Percentiles rank a stretch among this genome's conserved stretches.
Evolutionary conservation across 148 eudicot species (phyloP).

Genomic region (Cornus controversa): DNA sequence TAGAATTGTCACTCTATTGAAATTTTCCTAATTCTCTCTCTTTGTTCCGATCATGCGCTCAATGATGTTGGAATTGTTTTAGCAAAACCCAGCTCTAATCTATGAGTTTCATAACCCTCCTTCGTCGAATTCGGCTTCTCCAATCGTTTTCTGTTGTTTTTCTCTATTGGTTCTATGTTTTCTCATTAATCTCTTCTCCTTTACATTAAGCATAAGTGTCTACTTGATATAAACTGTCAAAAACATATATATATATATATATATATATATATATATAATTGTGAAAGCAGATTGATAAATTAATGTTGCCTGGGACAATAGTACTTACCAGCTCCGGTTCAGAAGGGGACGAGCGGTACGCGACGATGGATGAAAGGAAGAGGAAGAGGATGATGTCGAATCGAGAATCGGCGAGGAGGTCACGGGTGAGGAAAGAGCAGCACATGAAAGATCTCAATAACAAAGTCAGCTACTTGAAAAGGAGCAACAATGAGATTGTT

Average conservation of each 20-base stretch:
- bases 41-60: background rate
- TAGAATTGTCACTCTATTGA: background rate
- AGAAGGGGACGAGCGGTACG: slow-evolving; percentile 20
- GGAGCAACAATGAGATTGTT: slow-evolving; percentile 25
- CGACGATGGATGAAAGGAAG: slow-evolving; percentile 47
- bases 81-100: slow-evolving; percentile 7
- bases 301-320: slow-evolving; percentile 24
- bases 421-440: slow-evolving; percentile 53
- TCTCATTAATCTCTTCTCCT: slow-evolving; percentile 28
- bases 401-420: slow-evolving; percentile 60
- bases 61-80: too few relatives aligned
- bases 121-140: slow-evolving; percentile 45
- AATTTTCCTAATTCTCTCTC: background rate
- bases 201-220: background rate
- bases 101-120: slow-evolving; percentile 42
- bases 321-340: slow-evolving; percentile 28
- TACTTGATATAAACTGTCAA: too few relatives aligned
- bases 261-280: background rate
- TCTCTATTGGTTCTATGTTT: slow-evolving; percentile 63
- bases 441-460: slow-evolving; percentile 45
- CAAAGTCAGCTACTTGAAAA: slow-evolving; percentile 19
- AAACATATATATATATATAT: too few relatives aligned
- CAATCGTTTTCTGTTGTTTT: slow-evolving; percentile 66
- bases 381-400: slow-evolving; percentile 61
- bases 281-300: background rate